phyloP scores from a whole-genome alignment of 306 rosid species.

The Vigna radiata region DNA sequence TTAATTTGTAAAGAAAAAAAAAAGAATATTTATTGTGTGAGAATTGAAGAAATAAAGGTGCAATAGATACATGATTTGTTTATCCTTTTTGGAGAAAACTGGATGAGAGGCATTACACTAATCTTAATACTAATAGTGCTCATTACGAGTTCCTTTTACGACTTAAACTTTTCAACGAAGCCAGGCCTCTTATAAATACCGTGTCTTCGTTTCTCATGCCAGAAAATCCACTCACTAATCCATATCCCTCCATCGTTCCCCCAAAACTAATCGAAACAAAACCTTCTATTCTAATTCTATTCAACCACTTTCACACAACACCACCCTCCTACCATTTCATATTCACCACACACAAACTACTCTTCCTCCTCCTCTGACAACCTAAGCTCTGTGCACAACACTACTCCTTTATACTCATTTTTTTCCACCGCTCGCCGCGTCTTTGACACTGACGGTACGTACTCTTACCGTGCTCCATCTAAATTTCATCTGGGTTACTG shows the following conservation, averaged over 20 bases:
- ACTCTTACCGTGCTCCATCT: slow-evolving; percentile 31
- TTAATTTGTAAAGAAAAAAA: too few relatives aligned
- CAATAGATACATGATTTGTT: too few relatives aligned
- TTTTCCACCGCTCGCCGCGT: slow-evolving; percentile 41
- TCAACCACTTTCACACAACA: not conserved
- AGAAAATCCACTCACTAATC: slow-evolving; percentile 21
- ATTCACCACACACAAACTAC: too few relatives aligned
- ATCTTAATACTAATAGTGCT: too few relatives aligned
- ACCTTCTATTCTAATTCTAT: not conserved
- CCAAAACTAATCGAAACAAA: not conserved
- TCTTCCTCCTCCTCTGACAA: not conserved
- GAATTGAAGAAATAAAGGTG: too few relatives aligned
- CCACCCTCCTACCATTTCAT: too few relatives aligned
- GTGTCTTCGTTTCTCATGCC: slow-evolving; percentile 6
- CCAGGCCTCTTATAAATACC: slow-evolving; percentile 25
- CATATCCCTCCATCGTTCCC: not conserved
- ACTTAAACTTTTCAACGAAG: not conserved
- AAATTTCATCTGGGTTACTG: not conserved
- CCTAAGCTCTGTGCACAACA: not conserved
- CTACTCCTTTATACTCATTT: not conserved
- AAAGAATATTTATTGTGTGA: too few relatives aligned
- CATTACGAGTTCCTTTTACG: not conserved
- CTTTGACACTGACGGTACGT: slow-evolving; percentile 45
- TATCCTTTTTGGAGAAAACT: too few relatives aligned
- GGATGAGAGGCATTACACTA: not conserved